These are phyloP conservation scores for Coccinonectria pachysandricola DNA, from an alignment of 2,329 filamentous ascomycete species.

Conservation along the genomic window DNA sequence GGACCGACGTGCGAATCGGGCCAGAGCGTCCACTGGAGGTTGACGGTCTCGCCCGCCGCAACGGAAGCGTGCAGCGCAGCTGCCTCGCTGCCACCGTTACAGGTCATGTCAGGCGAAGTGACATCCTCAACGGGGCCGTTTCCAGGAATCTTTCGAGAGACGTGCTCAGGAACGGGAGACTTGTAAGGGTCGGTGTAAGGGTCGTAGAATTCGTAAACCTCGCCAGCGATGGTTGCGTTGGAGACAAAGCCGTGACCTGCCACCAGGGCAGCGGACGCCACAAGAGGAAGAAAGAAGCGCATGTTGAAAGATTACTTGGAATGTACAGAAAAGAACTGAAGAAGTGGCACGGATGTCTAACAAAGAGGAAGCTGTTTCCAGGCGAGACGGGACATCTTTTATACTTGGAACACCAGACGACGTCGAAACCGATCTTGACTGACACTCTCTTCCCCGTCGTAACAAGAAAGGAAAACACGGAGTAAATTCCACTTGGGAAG, in stretches of 20 bases:
- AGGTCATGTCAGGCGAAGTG: conserved; percentile 43
- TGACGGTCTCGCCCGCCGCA: conserved; percentile 42
- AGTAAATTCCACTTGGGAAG: too few relatives aligned
- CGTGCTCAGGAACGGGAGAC: conserved; percentile 34
- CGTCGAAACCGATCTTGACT: too few relatives aligned
- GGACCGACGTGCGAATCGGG: conserved; percentile 42
- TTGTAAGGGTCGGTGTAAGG: conserved; percentile 34
- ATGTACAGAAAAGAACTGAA: too few relatives aligned
- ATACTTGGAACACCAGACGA: too few relatives aligned
- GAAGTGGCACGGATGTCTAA: too few relatives aligned
- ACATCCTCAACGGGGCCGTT: conserved; percentile 49
- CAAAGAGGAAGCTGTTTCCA: too few relatives aligned
- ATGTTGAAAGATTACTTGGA: conserved; percentile 8
- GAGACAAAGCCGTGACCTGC: conserved; percentile 40
- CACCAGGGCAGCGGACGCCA: conserved; percentile 27
- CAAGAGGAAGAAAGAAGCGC: conserved; percentile 17
- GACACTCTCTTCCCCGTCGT: too few relatives aligned
- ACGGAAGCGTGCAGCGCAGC: conserved; percentile 43
- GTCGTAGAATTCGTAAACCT: conserved; percentile 23
- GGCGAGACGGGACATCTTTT: too few relatives aligned
- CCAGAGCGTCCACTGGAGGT: conserved; percentile 44
- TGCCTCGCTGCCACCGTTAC: conserved; percentile 41
- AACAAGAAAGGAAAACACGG: too few relatives aligned
- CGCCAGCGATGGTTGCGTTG: conserved; percentile 32
- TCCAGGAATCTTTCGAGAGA: conserved; percentile 46